Evolutionary conservation across 805 yeast species (phyloP), one percentile per base, ranked within the genome.

Genomic region (Lipomyces anomalus): DNA sequence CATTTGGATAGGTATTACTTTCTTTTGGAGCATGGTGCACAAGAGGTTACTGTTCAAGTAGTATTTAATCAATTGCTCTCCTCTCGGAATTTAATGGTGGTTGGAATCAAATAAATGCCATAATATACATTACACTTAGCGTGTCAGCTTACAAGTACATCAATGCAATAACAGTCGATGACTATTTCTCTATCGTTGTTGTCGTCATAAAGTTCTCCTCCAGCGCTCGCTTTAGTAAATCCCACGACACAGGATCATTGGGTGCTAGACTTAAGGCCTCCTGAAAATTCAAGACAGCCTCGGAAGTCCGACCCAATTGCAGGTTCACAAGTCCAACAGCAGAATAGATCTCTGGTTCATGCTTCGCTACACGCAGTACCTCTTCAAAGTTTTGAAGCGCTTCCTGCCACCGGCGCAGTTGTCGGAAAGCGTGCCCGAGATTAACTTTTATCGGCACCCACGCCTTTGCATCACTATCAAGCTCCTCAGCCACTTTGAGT

Each of bases 391-490:
- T 83, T 38, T 71, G 74, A 35, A 88, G 69, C 0, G 97, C 83
- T 59, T 79, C 78, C 38, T 78, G 77, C 46, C 71, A 76, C 41
- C 74, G 71, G 40, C 78, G 79, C 42, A 79, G 63, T 43, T 84
- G 71, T 50, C 96, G 69, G 62, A 83, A 87, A 3, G 89, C 94
- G 62, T 89, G 96, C 0, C 95, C 96, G 48, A 89, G 68, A 63
- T 89, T 89, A 21, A 86, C 75, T 62, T 85, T 86, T 22, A 92
- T 84, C 1, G 95, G 82, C 0, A 82, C 70, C 84, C 95, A 84
- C 0, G 92, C 84, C 55, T 78, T 79, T 4, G 90, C 79, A 52
- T 87, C 95, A 5, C 89, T 77, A 55, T 83, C 81, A 48, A 85
- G 68, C 46, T 74, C 72, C 52, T 72, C 76, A 1, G 92, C 82